Evolutionary conservation across 2,329 filamentous ascomycete species (phyloP).

Genomic region (Dactylellina parvicollis): DNA sequence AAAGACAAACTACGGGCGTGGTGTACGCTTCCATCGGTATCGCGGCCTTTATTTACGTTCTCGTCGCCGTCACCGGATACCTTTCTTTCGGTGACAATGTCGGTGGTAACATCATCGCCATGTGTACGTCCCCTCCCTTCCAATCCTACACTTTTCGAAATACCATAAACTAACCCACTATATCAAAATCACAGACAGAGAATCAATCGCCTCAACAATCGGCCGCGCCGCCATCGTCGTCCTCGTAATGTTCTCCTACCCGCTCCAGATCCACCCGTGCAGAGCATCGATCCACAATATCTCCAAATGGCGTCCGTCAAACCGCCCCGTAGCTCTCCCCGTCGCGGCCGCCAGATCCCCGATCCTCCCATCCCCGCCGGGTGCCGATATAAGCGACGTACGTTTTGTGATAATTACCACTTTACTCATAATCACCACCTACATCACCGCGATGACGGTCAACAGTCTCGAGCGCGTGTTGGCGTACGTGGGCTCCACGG

Average conservation of each 20-base stretch:
- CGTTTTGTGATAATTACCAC: constrained; percentile 92
- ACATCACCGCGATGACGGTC: constrained; percentile 89
- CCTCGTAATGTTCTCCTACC: constrained; percentile 95
- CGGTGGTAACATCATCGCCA: constrained; percentile 89
- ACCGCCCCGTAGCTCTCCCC: constrained; percentile 56
- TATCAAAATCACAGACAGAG: constrained; percentile 66
- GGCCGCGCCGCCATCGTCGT: constrained; percentile 95
- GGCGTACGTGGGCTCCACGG: constrained; percentile 93
- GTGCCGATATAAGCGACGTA: constrained; percentile 75
- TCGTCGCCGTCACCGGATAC: constrained; percentile 95
- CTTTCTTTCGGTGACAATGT: constrained; percentile 92
- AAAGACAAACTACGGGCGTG: constrained; percentile 79
- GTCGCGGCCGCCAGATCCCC: constrained; percentile 59
- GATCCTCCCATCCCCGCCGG: constrained; percentile 55
- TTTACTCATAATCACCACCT: constrained; percentile 81
- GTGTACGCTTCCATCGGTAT: constrained; percentile 85
- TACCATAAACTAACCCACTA: constrained; percentile 39
- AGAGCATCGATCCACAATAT: constrained; percentile 94
- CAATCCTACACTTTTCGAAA: background rate
- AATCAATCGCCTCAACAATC: constrained; percentile 85
- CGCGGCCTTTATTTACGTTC: constrained; percentile 84
- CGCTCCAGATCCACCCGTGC: constrained; percentile 93
- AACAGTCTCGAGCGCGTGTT: constrained; percentile 88
- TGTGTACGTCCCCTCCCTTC: constrained; percentile 71
- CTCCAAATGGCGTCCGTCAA: constrained; percentile 82